A percentile compares a stretch with the other conserved stretches of the same genome.
Conservation (phyloP, 1,284 basidiomycete genomes). For the Moesziomyces aphidis region DNA sequence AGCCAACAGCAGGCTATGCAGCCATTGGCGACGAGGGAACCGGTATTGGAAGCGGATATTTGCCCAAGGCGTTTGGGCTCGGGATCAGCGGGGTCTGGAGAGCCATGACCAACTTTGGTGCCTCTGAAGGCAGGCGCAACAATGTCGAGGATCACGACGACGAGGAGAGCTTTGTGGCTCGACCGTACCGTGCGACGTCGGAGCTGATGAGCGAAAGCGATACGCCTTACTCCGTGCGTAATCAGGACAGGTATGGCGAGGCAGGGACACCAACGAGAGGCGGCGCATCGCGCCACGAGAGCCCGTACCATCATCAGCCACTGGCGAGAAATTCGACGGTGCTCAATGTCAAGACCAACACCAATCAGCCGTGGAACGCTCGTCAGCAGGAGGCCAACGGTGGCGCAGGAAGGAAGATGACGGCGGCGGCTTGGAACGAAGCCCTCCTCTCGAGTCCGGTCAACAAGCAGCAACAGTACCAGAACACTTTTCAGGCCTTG, state of each 20-base stretch:
- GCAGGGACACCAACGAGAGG: constrained; percentile 5
- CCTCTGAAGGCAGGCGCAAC: constrained; percentile 1
- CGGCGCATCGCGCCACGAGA: not conserved
- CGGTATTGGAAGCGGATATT: not conserved
- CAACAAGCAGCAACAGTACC: constrained; percentile 16
- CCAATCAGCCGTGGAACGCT: constrained; percentile 27
- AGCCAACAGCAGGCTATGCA: constrained; percentile 1
- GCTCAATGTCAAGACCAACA: constrained; percentile 20
- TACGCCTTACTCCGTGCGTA: constrained; percentile 19
- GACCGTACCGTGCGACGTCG: constrained; percentile 8
- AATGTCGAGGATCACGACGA: constrained; percentile 11
- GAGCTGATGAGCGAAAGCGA: constrained; percentile 33
- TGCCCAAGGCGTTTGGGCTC: constrained; percentile 20
- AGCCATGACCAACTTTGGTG: constrained; percentile 15
- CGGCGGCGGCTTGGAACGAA: constrained; percentile 21
- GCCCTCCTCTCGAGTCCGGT: constrained; percentile 26
- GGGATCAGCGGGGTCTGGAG: constrained; percentile 37
- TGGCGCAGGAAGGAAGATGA: constrained; percentile 11
- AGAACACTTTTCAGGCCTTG: not conserved
- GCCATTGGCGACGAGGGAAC: not conserved
- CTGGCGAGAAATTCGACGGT: constrained; percentile 16
- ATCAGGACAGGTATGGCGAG: not conserved
- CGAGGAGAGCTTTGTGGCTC: constrained; percentile 30
- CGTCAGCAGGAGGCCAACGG: not conserved
- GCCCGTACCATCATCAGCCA: not conserved